Base-by-base conservation (phyloP, 2,329 filamentous ascomycete genomes). In the Epichloe gansuensis region DNA sequence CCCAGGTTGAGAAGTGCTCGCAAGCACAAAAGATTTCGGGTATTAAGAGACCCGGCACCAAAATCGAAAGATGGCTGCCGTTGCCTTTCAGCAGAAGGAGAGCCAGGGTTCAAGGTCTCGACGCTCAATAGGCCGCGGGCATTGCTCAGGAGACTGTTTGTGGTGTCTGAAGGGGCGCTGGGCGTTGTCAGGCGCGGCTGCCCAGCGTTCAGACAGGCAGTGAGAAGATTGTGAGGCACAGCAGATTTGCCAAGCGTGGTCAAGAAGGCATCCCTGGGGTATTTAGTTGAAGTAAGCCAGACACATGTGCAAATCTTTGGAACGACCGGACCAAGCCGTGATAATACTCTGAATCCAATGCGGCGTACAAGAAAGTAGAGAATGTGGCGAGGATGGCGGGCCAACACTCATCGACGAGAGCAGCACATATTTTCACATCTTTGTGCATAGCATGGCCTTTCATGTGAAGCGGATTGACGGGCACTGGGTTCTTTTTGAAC, bases 211-310 rank as follows among this genome's bases (percentile, higher is more conserved):
- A 81, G 67, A 52, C 77, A 83, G 2, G 79, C 79, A 15, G 78
- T 81, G 43, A 85, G 72, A 1, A 85, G 75, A 59, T 94, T 91
- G 0, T 89, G 82, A 3, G 93, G 93, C 2, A 97, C 88, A 7
- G 93, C 90, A 44, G 91, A 85, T 69, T 98, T 98, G 0, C 89
- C 90, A 3, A 98, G 73, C 0, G 91, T 96, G 0, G 93, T 97
- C 37, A 98, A 74, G 62, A 98, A 94, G 0, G 93, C 93, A 73
- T 98, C 93, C 58, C 93, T 78, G 0, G 93, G 91, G 91, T 96
- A 12, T 78, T 74, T 9, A 97, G 78, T 56, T 91, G 83, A 8
- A 98, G 71, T 46, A 98, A 74, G 5, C 93, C 94, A 41, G 93
- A 89, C 3, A 97, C 91, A 65, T 98, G 94, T 1, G 93, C 87